Evolutionary conservation across 2,329 filamentous ascomycete genomes (phyloP), one percentile per base, ranked within the genome.

Genomic region (Paecilomyces variotii): DNA sequence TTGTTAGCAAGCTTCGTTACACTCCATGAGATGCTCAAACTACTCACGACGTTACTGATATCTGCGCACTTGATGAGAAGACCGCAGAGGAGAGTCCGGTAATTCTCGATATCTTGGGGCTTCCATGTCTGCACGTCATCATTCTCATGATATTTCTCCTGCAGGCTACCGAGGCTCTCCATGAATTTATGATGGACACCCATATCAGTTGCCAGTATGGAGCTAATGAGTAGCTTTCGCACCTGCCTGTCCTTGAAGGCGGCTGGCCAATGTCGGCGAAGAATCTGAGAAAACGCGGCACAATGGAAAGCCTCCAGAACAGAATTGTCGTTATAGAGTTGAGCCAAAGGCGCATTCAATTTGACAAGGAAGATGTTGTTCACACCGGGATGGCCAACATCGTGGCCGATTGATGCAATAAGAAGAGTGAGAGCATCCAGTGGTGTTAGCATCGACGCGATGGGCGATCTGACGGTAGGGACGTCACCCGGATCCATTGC

Each of bases 151-250:
- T 95, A 80, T 71, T 89, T 92, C 61, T 88, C 84, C 73, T 96
- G 91, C 56, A 96, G 76, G 62, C 87, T 86, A n/a, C 84, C 85
- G 49, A 97, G 79, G 70, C 88, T 89, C 68, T 87, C 87, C 91
- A 97, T 97, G 74, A 97, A 99, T 67, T 95, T 91, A 67, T 96
- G 96, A 74, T 99, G 94, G 5, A 96, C 77, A 6, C 91, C 91
- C 94, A 99, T 99, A 69, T 99, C 94, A 0, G 94, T 99, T 2
- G 94, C 91, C 26, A 99, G 79, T 60, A 99, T 97, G n/a, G 91
- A 94, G 72, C 91, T 96, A 67, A 97, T 97, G 87, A 97, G 94
- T 5, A 96, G 79, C 65, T 87, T 89, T 57, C 93, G 87, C 82
- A 97, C 90, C 59, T 86, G 86, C 53, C 82, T 81, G 66, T 94